phyloP scores from a whole-genome alignment of 495 filamentous ascomycete species.

The Aspergillus cavernicola region DNA sequence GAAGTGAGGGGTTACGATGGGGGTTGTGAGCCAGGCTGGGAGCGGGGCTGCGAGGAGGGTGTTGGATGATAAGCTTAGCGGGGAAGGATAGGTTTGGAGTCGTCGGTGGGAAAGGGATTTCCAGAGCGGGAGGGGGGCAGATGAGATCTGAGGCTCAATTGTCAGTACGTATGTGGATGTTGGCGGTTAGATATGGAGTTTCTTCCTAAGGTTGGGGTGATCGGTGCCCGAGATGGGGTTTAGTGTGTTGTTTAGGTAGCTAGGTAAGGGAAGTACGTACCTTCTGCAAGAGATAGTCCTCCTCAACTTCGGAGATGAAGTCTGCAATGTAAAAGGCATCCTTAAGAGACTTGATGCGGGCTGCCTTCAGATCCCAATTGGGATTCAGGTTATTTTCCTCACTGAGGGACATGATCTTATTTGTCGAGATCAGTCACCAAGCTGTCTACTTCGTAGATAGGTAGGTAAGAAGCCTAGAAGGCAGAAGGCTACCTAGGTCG shows the following conservation, averaged over 20 bases:
- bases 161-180: background rate
- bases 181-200: background rate
- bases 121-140: constrained; percentile 75
- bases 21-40: constrained; percentile 70
- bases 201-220: no score
- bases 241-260: no score
- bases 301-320: constrained; percentile 79
- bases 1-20: constrained; percentile 63
- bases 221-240: background rate
- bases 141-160: constrained; percentile 31
- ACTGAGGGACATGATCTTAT: no score
- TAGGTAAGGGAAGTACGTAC: constrained; percentile 50
- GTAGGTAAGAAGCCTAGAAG: no score
- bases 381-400: no score
- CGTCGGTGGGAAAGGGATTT: constrained; percentile 78
- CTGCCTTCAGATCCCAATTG: constrained; percentile 33
- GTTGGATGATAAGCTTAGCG: constrained; percentile 78
- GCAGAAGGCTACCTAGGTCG: no score
- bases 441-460: no score
- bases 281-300: constrained; percentile 65
- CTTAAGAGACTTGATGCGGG: constrained; percentile 52
- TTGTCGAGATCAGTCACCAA: background rate
- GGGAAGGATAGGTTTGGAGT: constrained; percentile 85
- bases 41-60: constrained; percentile 72
- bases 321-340: constrained; percentile 82